Percentiles rank a stretch among this genome's conserved stretches.
phyloP scores from a whole-genome alignment of 768 basidiomycete genomes.

The Boletus pseudopeckii region DNA sequence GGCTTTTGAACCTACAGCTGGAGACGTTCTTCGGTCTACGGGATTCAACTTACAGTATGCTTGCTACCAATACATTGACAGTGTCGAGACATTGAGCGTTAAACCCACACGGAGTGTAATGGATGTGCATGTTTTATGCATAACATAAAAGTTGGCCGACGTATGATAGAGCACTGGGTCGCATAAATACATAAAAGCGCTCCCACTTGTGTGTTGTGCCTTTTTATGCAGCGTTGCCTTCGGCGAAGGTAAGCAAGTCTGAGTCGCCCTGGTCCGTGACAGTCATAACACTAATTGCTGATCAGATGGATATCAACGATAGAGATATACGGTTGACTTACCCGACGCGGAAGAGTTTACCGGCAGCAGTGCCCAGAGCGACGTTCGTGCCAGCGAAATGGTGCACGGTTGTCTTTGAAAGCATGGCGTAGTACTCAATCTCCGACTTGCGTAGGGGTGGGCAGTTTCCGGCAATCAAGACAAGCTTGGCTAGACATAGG shows the following conservation, averaged over 20 bases:
- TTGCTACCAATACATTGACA: no score
- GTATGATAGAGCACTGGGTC: neutral
- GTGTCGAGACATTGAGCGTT: neutral
- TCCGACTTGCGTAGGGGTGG: constrained; percentile 99
- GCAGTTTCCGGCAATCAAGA: constrained; percentile 98
- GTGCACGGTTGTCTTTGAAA: constrained; percentile 98
- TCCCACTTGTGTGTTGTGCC: neutral
- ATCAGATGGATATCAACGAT: constrained; percentile 2
- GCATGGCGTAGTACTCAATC: constrained; percentile 99
- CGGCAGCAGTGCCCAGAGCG: constrained; percentile 96
- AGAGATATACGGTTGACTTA: constrained; percentile 33
- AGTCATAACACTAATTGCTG: constrained; percentile 81
- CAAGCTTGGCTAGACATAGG: constrained; percentile 78
- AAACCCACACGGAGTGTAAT: neutral
- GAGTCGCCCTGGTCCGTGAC: constrained; percentile 95
- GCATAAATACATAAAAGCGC: constrained; percentile 3
- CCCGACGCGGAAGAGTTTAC: constrained; percentile 99
- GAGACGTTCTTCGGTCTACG: neutral
- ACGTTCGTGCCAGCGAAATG: constrained; percentile 98
- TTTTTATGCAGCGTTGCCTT: constrained; percentile 61
- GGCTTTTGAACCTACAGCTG: no score
- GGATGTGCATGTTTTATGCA: neutral
- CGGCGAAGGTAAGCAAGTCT: constrained; percentile 86
- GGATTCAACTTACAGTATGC: neutral
- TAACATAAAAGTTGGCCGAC: neutral